A percentile compares a stretch with the other conserved stretches of the same genome.
Evolutionary conservation across 805 yeast species (phyloP).

Genomic region (Candida endomychidarum): DNA sequence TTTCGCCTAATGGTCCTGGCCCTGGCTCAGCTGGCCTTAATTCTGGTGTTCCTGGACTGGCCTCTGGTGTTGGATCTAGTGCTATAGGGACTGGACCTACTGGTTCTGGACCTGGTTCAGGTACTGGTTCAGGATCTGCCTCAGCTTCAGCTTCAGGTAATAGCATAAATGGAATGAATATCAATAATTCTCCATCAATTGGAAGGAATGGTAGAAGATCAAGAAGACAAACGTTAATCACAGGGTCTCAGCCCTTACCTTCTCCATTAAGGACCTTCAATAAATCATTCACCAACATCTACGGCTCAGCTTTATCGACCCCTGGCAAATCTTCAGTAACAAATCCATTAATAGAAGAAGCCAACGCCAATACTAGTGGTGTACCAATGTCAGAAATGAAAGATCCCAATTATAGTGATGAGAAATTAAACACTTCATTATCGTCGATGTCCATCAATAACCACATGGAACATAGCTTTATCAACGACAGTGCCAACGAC

Average conservation of each 20-base stretch:
- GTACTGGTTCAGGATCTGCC: slow-evolving; percentile 2
- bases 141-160: neutral
- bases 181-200: slow-evolving; percentile 33
- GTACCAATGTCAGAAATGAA: slow-evolving; percentile 19
- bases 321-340: slow-evolving; percentile 27
- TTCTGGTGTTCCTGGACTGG: too few relatives aligned
- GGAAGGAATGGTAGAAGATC: slow-evolving; percentile 52
- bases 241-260: slow-evolving; percentile 92
- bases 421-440: slow-evolving; percentile 32
- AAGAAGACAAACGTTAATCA: slow-evolving; percentile 74
- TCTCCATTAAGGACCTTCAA: slow-evolving; percentile 72
- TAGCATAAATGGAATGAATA: slow-evolving; percentile 1
- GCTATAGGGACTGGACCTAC: neutral
- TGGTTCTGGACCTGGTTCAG: neutral
- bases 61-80: too few relatives aligned
- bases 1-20: neutral
- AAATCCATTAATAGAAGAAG: slow-evolving; percentile 11
- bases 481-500: slow-evolving; percentile 14
- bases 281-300: slow-evolving; percentile 38
- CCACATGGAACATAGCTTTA: slow-evolving; percentile 13
- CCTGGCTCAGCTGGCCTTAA: neutral
- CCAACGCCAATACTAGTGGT: slow-evolving; percentile 14
- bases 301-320: slow-evolving; percentile 39
- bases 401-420: slow-evolving; percentile 12
- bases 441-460: slow-evolving; percentile 40